Conservation (phyloP, 805 yeast genomes). For the Nakazawaea siamensis region DNA sequence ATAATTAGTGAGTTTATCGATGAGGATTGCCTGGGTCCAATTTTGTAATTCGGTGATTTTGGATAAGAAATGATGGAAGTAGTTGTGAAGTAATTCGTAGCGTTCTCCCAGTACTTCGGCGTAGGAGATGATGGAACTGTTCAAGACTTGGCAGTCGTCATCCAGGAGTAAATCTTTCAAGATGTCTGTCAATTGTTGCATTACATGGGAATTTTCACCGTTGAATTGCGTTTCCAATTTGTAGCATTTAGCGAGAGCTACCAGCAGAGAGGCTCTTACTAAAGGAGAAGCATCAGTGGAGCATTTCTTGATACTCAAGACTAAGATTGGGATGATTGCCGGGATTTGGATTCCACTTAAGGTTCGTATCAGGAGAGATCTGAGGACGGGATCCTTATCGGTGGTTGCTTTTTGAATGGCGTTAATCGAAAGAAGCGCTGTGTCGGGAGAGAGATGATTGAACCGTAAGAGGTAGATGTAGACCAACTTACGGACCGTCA, state of each 20-base stretch:
- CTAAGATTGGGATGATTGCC: constrained; percentile 71
- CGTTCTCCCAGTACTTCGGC: constrained; percentile 44
- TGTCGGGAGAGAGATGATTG: constrained; percentile 80
- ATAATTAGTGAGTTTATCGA: constrained; percentile 64
- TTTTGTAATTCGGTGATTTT: constrained; percentile 50
- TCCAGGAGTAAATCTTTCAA: constrained; percentile 57
- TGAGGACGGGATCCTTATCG: constrained; percentile 57
- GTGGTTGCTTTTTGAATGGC: constrained; percentile 79
- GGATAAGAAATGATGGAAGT: constrained; percentile 38
- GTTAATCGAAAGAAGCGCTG: constrained; percentile 84
- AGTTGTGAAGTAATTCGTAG: constrained; percentile 64
- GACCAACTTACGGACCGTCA: constrained; percentile 67
- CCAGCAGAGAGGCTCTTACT: constrained; percentile 75
- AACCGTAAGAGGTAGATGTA: constrained; percentile 65
- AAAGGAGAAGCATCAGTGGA: constrained; percentile 62
- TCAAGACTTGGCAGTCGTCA: constrained; percentile 55
- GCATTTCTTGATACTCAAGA: constrained; percentile 64
- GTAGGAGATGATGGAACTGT: constrained; percentile 55
- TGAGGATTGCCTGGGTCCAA: constrained; percentile 54
- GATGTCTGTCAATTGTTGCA: constrained; percentile 37
- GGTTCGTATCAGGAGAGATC: constrained; percentile 71
- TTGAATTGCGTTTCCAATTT: constrained; percentile 19
- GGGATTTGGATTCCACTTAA: constrained; percentile 78
- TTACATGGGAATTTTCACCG: constrained; percentile 6
- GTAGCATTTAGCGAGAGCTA: constrained; percentile 58